phyloP scores from a whole-genome alignment of 2,329 filamentous ascomycete species.

The Mycogone perniciosa region DNA sequence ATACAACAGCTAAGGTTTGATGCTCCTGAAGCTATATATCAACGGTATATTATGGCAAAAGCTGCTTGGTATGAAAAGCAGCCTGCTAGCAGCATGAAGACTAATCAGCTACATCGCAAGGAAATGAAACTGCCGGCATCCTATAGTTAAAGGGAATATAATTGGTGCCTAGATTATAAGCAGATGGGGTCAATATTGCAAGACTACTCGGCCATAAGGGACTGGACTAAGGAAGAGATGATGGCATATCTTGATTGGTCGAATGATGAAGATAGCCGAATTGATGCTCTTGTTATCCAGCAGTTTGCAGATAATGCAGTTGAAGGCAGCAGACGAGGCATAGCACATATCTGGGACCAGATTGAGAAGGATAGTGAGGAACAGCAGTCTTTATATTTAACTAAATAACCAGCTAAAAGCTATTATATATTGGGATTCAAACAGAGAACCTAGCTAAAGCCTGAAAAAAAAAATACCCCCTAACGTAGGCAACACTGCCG shows the following conservation, averaged over 20 bases:
- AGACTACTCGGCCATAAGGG: slow-evolving; percentile 11
- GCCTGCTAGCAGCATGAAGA: slow-evolving; percentile 14
- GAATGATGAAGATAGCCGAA: slow-evolving; percentile 17
- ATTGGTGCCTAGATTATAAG: slow-evolving; percentile 18
- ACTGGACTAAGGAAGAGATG: slow-evolving; percentile 20
- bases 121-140: slow-evolving; percentile 14
- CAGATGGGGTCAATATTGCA: slow-evolving; percentile 12
- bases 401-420: too few species aligned
- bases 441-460: too few species aligned
- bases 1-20: neutral
- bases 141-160: slow-evolving; percentile 15
- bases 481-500: too few species aligned
- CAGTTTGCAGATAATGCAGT: slow-evolving; percentile 11
- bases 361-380: too few species aligned
- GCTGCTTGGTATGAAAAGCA: slow-evolving; percentile 16
- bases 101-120: slow-evolving; percentile 18
- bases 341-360: too few species aligned
- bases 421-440: too few species aligned
- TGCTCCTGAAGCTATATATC: slow-evolving; percentile 15
- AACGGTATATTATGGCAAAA: slow-evolving; percentile 16
- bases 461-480: too few species aligned
- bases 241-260: slow-evolving; percentile 20
- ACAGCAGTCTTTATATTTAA: too few species aligned
- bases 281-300: slow-evolving; percentile 13
- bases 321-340: neutral